Percentiles rank a stretch among this genome's conserved stretches.
phyloP scores from a whole-genome alignment of 768 basidiomycete species.

The Rhizopogon vulgaris region DNA sequence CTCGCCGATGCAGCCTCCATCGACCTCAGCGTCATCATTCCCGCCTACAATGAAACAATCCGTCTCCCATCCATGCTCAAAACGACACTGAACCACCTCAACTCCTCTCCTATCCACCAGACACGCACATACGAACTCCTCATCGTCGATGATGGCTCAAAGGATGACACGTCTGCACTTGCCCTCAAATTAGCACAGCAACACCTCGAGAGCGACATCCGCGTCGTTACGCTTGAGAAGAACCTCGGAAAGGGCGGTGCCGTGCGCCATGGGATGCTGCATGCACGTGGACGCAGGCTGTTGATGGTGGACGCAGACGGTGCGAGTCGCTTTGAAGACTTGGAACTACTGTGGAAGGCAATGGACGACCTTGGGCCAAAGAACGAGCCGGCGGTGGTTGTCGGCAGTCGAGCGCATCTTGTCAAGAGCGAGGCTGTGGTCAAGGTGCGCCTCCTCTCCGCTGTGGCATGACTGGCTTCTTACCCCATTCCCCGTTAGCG shows the following conservation, averaged over 20 bases:
- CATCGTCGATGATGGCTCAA: constrained; percentile 87
- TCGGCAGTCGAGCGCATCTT: constrained; percentile 90
- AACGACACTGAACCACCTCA: constrained; percentile 64
- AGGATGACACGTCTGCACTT: constrained; percentile 61
- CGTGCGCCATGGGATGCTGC: constrained; percentile 86
- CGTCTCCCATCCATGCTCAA: constrained; percentile 82
- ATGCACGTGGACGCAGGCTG: constrained; percentile 67
- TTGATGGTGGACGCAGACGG: constrained; percentile 96
- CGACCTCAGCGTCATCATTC: constrained; percentile 78
- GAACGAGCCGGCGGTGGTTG: constrained; percentile 55
- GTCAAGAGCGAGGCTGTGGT: constrained; percentile 91
- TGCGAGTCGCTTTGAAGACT: constrained; percentile 80
- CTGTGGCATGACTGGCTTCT: background rate
- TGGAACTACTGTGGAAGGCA: constrained; percentile 70
- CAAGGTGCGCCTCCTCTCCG: constrained; percentile 50
- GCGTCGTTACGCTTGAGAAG: constrained; percentile 67
- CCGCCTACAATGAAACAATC: constrained; percentile 87
- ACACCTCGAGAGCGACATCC: constrained; percentile 55
- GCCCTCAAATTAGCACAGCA: constrained; percentile 60
- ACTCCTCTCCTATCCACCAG: constrained; percentile 23
- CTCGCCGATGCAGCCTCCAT: constrained; percentile 53
- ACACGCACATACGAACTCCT: constrained; percentile 71
- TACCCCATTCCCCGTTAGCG: constrained; percentile 42
- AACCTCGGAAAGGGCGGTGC: constrained; percentile 94
- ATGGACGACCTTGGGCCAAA: constrained; percentile 58